Conservation (phyloP, 805 yeast species). For the Hanseniaspora hatyaiensis region DNA sequence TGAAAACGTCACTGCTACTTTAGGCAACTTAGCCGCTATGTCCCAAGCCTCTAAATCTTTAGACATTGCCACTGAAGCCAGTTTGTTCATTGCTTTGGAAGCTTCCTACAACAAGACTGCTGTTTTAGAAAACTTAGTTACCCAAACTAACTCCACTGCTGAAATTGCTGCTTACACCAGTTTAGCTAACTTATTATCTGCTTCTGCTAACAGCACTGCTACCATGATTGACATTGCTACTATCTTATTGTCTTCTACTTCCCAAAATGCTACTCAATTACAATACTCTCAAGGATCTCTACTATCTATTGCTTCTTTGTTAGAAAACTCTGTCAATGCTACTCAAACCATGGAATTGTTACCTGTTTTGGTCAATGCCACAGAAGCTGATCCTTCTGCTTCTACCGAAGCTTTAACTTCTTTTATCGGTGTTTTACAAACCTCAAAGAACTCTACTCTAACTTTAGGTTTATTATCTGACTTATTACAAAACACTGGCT, state of each 20-base stretch:
- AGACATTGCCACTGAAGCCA: constrained; percentile 8
- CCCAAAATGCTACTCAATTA: constrained; percentile 20
- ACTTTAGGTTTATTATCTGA: constrained; percentile 20
- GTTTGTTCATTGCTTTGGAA: constrained; percentile 12
- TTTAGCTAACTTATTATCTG: constrained; percentile 6
- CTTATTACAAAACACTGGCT: not conserved
- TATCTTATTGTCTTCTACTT: constrained; percentile 21
- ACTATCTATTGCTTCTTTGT: constrained; percentile 21
- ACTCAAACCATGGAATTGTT: constrained; percentile 21
- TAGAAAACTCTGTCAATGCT: constrained; percentile 21
- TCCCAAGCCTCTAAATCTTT: constrained; percentile 11
- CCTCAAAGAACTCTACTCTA: constrained; percentile 21
- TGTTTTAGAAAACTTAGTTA: constrained; percentile 21
- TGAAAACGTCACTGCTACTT: constrained; percentile 8
- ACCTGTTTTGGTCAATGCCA: constrained; percentile 19
- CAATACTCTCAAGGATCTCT: constrained; percentile 22
- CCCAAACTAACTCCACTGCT: constrained; percentile 19
- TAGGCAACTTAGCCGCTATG: constrained; percentile 5
- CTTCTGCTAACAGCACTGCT: constrained; percentile 20
- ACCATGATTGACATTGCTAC: constrained; percentile 23
- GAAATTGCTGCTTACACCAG: constrained; percentile 15
- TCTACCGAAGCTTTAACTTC: constrained; percentile 23
- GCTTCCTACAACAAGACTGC: constrained; percentile 19
- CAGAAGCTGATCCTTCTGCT: constrained; percentile 22
- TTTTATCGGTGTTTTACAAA: constrained; percentile 19